Conservation (phyloP, 257 asterid species). For the Nyctanthes arbortristis region DNA sequence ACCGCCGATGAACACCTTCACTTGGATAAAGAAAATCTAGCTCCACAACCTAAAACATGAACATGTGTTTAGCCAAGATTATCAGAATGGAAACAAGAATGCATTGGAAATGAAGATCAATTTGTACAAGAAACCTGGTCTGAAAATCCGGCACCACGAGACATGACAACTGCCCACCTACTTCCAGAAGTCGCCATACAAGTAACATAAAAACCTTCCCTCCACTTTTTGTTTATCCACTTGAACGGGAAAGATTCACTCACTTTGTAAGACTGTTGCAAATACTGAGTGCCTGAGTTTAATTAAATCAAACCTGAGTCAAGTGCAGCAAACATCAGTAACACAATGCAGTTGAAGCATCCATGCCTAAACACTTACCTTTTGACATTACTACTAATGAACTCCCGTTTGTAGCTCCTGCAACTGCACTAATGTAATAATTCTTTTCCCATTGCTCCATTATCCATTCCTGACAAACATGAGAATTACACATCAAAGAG, state of each 20-base stretch:
- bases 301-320: conserved; percentile 14
- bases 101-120: neutral
- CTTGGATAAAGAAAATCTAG: conserved; percentile 87
- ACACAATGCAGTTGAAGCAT: neutral
- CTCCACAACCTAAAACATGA: conserved; percentile 63
- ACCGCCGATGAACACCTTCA: conserved; percentile 81
- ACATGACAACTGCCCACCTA: conserved; percentile 85
- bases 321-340: neutral
- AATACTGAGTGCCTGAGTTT: conserved; percentile 61
- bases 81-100: neutral
- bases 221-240: conserved; percentile 97
- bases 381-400: conserved; percentile 86
- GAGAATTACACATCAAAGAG: neutral
- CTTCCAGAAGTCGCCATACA: conserved; percentile 85
- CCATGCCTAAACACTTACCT: conserved; percentile 41
- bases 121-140: conserved; percentile 60
- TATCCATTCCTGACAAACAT: conserved; percentile 75
- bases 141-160: conserved; percentile 74
- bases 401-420: conserved; percentile 77
- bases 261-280: conserved; percentile 86
- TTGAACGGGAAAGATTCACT: conserved; percentile 86
- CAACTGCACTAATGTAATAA: conserved; percentile 76
- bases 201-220: conserved; percentile 76
- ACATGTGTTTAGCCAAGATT: neutral
- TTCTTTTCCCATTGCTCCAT: conserved; percentile 84